Evolutionary conservation across 768 basidiomycete genomes (phyloP).

Genomic region (Naganishia friedmannii): DNA sequence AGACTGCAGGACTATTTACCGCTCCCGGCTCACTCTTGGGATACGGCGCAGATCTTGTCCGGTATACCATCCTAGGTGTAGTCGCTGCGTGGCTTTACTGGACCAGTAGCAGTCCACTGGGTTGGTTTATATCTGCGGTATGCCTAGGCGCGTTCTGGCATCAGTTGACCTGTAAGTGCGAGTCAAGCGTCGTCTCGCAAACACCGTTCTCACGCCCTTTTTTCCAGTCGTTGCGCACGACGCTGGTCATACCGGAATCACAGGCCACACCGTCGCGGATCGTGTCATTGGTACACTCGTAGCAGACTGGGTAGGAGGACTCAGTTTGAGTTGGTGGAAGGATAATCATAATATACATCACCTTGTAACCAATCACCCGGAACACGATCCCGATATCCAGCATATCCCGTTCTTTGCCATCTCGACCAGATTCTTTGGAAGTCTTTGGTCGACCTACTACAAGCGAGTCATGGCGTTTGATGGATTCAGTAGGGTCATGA

Average conservation of each 20-base stretch:
- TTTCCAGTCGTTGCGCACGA: constrained; percentile 73
- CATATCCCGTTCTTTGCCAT: constrained; percentile 90
- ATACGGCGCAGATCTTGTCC: constrained; percentile 81
- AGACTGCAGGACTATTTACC: constrained; percentile 76
- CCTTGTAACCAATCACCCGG: constrained; percentile 92
- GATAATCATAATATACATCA: constrained; percentile 92
- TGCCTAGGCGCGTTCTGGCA: constrained; percentile 90
- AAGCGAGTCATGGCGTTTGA: constrained; percentile 80
- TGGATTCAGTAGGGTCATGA: constrained; percentile 61
- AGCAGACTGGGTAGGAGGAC: constrained; percentile 82
- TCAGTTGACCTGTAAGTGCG: constrained; percentile 67
- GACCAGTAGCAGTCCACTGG: constrained; percentile 37
- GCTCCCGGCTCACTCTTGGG: constrained; percentile 58
- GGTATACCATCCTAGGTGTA: constrained; percentile 67
- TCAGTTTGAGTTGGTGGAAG: constrained; percentile 98
- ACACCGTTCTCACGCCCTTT: not conserved
- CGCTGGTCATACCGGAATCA: constrained; percentile 90
- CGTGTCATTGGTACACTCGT: constrained; percentile 66
- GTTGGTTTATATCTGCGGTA: constrained; percentile 61
- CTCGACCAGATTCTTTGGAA: constrained; percentile 77
- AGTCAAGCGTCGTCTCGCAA: not conserved
- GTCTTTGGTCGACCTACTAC: constrained; percentile 91
- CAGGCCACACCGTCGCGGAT: constrained; percentile 78
- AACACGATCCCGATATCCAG: constrained; percentile 69
- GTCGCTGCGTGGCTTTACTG: constrained; percentile 41